Evolutionary conservation across 108 stramenopile species (phyloP).

Genomic region (Chaetoceros muelleri): DNA sequence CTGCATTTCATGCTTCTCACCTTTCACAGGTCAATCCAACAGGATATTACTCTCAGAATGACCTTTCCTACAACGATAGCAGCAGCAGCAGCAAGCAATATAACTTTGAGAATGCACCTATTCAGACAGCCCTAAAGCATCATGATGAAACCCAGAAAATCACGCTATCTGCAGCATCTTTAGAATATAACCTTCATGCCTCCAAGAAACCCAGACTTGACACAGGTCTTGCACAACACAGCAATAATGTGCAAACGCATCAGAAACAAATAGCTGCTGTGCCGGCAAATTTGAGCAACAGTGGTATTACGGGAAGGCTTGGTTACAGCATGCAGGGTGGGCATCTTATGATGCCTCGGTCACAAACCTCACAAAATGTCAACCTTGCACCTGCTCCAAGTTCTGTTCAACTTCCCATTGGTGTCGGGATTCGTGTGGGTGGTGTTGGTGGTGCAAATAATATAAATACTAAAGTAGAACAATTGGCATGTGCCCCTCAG

Average conservation of each 20-base stretch:
- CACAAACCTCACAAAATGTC: neutral
- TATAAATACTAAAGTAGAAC: conserved; percentile 21
- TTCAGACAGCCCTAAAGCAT: neutral
- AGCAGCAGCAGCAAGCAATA: conserved; percentile 7
- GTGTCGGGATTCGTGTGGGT: conserved; percentile 51
- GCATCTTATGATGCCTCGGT: conserved; percentile 2
- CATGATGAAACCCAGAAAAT: neutral
- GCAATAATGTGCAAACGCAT: neutral
- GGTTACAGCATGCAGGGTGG: conserved; percentile 10
- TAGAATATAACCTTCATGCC: neutral
- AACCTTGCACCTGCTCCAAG: conserved; percentile 1
- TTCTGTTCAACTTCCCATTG: conserved; percentile 41
- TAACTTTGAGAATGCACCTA: neutral
- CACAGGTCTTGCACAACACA: too few species aligned
- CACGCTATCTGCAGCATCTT: neutral
- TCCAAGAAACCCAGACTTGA: conserved; percentile 4
- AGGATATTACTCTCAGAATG: neutral
- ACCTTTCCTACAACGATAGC: conserved; percentile 3
- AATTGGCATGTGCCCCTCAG: conserved; percentile 14
- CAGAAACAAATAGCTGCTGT: conserved; percentile 1
- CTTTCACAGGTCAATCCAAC: conserved; percentile 4
- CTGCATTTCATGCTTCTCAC: conserved; percentile 35
- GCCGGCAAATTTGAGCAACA: neutral
- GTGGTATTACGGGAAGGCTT: conserved; percentile 10
- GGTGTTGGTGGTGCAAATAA: conserved; percentile 44